Base-by-base conservation (phyloP, 2,329 filamentous ascomycete species). In the Xylaria sp. region DNA sequence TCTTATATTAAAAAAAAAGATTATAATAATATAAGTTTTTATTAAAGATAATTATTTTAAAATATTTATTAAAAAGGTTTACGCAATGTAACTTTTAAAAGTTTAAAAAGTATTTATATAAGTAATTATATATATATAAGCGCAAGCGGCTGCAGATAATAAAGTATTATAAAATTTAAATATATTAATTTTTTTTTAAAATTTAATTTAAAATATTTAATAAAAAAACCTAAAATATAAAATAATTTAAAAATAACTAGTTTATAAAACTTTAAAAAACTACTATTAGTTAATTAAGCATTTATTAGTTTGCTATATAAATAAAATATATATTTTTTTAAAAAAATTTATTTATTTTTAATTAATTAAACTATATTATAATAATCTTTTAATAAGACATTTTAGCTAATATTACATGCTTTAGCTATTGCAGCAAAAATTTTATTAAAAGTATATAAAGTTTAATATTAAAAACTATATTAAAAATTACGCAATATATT, bases 371-470 rank as follows among this genome's bases (percentile, higher is more conserved):
- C 37, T 42, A 10, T 42, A 42, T 42, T 42, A 42, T 42, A 42
- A 42, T 42, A 42, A 42, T 16, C 3, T 16, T 13, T 13, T 42
- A 42, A 42, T 42, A n/a, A n/a, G 6, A 42, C 5, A 48, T 10
- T 48, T 48, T 48, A 48, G 2, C 5, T 21, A 21, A 48, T 23
- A 21, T 5, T 48, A 48, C 5, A 48, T 5, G 3, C 10, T 48
- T 23, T 23, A 21, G 1, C 21, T 42, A 42, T 42, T 42, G 21
- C 18, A 1, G 5, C 16, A 23, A 3, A 48, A 48, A 10, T 48
- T 48, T 23, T 48, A 21, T 48, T 48, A 48, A 48, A 48, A 48
- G 21, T 9, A 48, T 23, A 48, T 48, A 48, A 48, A 48, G 10
- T 10, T 2, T 23, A 48, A 48, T 23, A 23, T 48, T 6, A 2